phyloP scores from a whole-genome alignment of 2,329 filamentous ascomycete species.

The Mariannaea elegans region DNA sequence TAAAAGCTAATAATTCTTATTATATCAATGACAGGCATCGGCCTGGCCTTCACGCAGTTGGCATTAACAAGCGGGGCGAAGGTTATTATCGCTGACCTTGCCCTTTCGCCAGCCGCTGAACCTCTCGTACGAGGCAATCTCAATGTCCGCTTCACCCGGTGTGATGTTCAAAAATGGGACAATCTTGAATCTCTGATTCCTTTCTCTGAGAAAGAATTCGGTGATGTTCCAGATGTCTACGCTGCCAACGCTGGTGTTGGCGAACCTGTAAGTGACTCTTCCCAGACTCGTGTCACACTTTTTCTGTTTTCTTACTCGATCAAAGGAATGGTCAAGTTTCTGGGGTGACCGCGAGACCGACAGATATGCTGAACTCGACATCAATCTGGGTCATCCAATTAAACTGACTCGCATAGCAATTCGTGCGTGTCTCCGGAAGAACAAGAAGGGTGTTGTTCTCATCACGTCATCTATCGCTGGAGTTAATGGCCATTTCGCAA shows the following conservation, averaged over 20 bases:
- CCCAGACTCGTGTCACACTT: too few species aligned
- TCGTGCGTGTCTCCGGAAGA: conserved; percentile 1
- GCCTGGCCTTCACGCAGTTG: too few species aligned
- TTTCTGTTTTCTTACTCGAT: background rate
- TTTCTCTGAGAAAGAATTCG: background rate
- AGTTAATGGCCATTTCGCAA: background rate
- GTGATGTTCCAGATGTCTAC: conserved; percentile 16
- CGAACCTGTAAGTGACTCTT: background rate
- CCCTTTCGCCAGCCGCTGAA: too few species aligned
- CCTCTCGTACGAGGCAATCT: too few species aligned
- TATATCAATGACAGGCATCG: too few species aligned
- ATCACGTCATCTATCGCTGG: conserved; percentile 4
- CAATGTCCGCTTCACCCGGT: background rate
- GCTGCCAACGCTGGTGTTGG: conserved; percentile 6
- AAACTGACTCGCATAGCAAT: conserved; percentile 10
- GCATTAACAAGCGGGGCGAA: too few species aligned
- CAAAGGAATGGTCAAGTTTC: conserved; percentile 6
- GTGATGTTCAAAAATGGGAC: conserved; percentile 10
- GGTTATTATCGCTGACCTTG: too few species aligned
- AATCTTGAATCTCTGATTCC: background rate
- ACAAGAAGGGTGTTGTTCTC: conserved; percentile 8
- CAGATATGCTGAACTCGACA: background rate
- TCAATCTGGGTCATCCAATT: conserved; percentile 10
- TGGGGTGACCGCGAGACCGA: conserved; percentile 9
- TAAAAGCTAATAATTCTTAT: too few species aligned